These are phyloP conservation scores for Annulohypoxylon nitens DNA, from an alignment of 495 filamentous ascomycete species.

Conservation along the genomic window DNA sequence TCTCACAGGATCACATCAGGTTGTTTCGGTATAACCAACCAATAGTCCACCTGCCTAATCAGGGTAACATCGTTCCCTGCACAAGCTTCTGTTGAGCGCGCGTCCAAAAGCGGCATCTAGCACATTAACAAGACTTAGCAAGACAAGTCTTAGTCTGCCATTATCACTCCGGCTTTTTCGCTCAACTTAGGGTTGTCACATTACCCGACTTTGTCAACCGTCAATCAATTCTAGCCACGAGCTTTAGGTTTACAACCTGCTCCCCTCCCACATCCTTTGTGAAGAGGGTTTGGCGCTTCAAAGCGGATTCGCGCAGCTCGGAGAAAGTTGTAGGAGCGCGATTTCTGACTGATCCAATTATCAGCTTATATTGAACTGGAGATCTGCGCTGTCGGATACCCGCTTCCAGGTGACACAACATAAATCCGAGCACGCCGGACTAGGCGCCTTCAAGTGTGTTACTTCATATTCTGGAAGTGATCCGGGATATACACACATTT, in stretches of 20 bases:
- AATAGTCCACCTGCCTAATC: conserved; percentile 46
- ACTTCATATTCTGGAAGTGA: conserved; percentile 45
- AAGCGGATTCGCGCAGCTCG: conserved; percentile 29
- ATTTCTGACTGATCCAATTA: conserved; percentile 26
- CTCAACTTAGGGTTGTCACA: conserved; percentile 40
- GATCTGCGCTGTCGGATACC: conserved; percentile 31
- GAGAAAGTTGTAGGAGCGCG: conserved; percentile 30
- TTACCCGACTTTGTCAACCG: conserved; percentile 35
- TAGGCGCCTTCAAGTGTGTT: conserved; percentile 19
- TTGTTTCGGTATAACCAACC: conserved; percentile 42
- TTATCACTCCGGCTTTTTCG: conserved; percentile 35
- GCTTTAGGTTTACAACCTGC: conserved; percentile 29
- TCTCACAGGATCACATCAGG: conserved; percentile 46
- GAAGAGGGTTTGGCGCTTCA: conserved; percentile 28
- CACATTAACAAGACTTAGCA: conserved; percentile 22
- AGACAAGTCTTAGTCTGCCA: conserved; percentile 26
- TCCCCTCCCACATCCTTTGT: conserved; percentile 10
- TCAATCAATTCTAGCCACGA: conserved; percentile 30
- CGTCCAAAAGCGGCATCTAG: conserved; percentile 36
- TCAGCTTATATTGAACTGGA: conserved; percentile 29
- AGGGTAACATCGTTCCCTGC: conserved; percentile 46
- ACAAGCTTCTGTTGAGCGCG: conserved; percentile 33
- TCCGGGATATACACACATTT: conserved; percentile 18
- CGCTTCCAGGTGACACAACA: conserved; percentile 37
- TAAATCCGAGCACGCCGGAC: conserved; percentile 39